A percentile compares a stretch with the other conserved stretches of the same genome.
Evolutionary conservation across 108 stramenopile species (phyloP).

Genomic region (Cyclotella baltica): DNA sequence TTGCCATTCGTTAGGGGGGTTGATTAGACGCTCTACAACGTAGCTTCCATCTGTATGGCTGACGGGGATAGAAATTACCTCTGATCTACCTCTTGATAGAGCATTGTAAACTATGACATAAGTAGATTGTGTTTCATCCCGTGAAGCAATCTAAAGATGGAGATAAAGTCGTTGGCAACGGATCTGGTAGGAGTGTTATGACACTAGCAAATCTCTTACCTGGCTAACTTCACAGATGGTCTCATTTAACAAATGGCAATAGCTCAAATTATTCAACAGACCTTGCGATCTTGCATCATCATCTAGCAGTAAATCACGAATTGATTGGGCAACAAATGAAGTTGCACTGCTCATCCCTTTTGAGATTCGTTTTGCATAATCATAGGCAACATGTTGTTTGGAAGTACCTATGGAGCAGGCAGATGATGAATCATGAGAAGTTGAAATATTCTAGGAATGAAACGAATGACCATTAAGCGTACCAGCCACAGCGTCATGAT

Average conservation of each 20-base stretch:
- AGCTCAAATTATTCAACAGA: slow-evolving; percentile 47
- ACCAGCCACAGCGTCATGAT: slow-evolving; percentile 94
- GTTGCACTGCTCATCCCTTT: slow-evolving; percentile 69
- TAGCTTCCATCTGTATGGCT: slow-evolving; percentile 27
- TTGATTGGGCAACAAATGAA: slow-evolving; percentile 50
- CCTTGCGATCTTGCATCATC: slow-evolving; percentile 1
- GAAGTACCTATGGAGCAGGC: slow-evolving; percentile 48
- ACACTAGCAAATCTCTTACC: slow-evolving; percentile 15
- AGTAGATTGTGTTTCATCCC: slow-evolving; percentile 39
- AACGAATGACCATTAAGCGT: neutral
- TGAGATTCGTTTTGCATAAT: slow-evolving; percentile 85
- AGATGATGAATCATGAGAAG: neutral
- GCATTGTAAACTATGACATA: slow-evolving; percentile 89
- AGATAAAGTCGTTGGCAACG: neutral
- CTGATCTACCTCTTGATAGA: slow-evolving; percentile 58
- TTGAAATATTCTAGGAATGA: neutral
- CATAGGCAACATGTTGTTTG: slow-evolving; percentile 92
- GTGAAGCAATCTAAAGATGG: slow-evolving; percentile 19
- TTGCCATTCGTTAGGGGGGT: slow-evolving; percentile 21
- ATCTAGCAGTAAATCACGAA: slow-evolving; percentile 48
- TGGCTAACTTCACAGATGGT: slow-evolving; percentile 79
- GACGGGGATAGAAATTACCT: slow-evolving; percentile 79
- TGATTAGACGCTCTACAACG: slow-evolving; percentile 38
- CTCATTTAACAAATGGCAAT: slow-evolving; percentile 88
- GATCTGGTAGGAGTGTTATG: too few species aligned